Percentiles rank a stretch among this genome's conserved stretches.
Evolutionary conservation across 2,329 filamentous ascomycete species (phyloP).

Genomic region (Neoscytalidium dimidiatum): DNA sequence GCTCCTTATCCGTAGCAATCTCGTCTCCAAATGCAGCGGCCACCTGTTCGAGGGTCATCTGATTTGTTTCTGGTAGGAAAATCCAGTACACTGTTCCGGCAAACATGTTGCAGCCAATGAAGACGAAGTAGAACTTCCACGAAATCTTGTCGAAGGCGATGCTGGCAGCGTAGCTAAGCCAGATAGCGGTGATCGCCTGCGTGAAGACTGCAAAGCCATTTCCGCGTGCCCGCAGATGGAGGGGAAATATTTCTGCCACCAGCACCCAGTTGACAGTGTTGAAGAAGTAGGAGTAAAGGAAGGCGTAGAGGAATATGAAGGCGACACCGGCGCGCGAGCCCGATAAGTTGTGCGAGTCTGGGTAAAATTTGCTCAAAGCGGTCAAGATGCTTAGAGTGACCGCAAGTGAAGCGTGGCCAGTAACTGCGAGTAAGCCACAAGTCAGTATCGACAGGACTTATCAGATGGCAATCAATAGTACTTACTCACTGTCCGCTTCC

Average conservation of each 20-base stretch:
- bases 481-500: conserved; percentile 30
- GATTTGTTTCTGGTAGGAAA: conserved; percentile 39
- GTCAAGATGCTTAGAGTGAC: conserved; percentile 32
- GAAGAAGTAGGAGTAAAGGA: conserved; percentile 41
- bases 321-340: conserved; percentile 38
- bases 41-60: conserved; percentile 37
- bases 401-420: conserved; percentile 31
- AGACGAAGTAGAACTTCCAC: conserved; percentile 44
- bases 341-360: conserved; percentile 24
- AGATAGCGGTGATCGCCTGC: conserved; percentile 26
- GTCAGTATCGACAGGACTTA: neutral
- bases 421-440: conserved; percentile 24
- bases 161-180: conserved; percentile 30
- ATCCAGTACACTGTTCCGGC: conserved; percentile 35
- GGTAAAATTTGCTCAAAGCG: conserved; percentile 25
- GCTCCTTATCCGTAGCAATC: neutral
- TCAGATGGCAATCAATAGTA: neutral
- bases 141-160: conserved; percentile 37
- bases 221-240: conserved; percentile 34
- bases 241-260: conserved; percentile 37
- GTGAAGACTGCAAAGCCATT: conserved; percentile 34
- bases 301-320: conserved; percentile 42
- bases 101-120: conserved; percentile 35
- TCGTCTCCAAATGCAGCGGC: conserved; percentile 36
- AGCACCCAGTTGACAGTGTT: conserved; percentile 40